Base-by-base conservation (phyloP, 805 yeast genomes). In the Dipodascopsis tothii region DNA sequence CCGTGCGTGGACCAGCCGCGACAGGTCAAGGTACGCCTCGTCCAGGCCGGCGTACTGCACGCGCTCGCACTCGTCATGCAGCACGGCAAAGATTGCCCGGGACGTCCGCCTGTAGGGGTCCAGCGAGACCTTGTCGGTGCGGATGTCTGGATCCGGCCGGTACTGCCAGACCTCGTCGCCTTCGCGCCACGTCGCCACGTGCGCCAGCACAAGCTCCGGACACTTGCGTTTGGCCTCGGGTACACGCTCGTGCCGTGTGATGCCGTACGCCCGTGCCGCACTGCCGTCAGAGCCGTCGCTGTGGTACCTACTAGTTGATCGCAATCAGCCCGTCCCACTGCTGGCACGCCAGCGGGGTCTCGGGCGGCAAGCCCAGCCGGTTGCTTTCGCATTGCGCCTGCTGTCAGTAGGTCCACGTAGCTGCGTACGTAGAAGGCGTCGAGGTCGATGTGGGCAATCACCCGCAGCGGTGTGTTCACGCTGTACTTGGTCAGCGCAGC, bases 31-130 rank as follows among this genome's bases (percentile, higher is more conserved):
- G 59, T 82, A 92, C 39, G 87, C 80, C 64, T 92, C 98, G 64
- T 92, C 98, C 17, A 88, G 92, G 64, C 96, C 86, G 0, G 96
- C 97, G 64, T 88, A 88, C 61, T 92, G 95, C 0, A 86, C 85
- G 14, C 72, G 55, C 45, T 77, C 81, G 58, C 90, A 84, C 46
- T 71, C 68, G 5, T 66, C 60, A 36, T 44, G 33, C 55, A 92
- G 72, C 0, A 90, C 65, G 28, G 75, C 68, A 58, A 86, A 69
- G 46, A 92, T 80, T 61, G 82, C 84, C 16, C 95, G 68, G 46
- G 92, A 80, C 57, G 86, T 95, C 46, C 95, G 65, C 47, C 98
- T 70, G 58, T 90, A 92, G 0, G 95, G 95, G 58, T 92, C 97
- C 43, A 92, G 65, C 1, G 88, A 78, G 2, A 92, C 96, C 63